Evolutionary conservation across 129 eudicot species (phyloP).

Genomic region (Ambrosia artemisiifolia): DNA sequence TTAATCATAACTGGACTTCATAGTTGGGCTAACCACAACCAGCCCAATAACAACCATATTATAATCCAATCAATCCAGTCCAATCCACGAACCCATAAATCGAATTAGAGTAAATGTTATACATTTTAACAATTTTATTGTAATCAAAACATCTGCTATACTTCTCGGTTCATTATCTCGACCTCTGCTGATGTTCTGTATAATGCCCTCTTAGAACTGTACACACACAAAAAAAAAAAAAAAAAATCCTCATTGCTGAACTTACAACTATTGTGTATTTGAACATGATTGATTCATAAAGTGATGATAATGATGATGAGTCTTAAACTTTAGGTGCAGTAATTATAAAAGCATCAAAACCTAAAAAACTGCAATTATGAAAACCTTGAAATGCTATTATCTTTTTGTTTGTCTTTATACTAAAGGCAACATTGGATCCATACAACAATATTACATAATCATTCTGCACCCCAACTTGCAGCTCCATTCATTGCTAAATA

Average conservation of each 20-base stretch:
- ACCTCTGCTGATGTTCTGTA: conserved; percentile 64
- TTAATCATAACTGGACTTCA: no score
- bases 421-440: conserved; percentile 31
- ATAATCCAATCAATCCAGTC: no score
- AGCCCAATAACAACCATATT: no score
- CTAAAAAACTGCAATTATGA: conserved; percentile 22
- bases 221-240: conserved; percentile 28
- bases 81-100: no score
- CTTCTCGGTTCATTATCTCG: conserved; percentile 59
- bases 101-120: no score
- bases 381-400: conserved; percentile 11
- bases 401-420: conserved; percentile 24
- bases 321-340: background rate
- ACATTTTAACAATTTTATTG: no score
- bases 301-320: conserved; percentile 8
- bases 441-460: conserved; percentile 3
- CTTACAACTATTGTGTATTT: background rate
- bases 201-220: conserved; percentile 54
- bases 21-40: no score
- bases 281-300: conserved; percentile 8
- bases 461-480: conserved; percentile 24
- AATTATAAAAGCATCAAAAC: conserved; percentile 14
- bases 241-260: conserved; percentile 3
- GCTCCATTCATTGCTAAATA: conserved; percentile 25
- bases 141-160: conserved; percentile 52